Base-by-base conservation (phyloP, 768 basidiomycete species). In the Tremella mesenterica region DNA sequence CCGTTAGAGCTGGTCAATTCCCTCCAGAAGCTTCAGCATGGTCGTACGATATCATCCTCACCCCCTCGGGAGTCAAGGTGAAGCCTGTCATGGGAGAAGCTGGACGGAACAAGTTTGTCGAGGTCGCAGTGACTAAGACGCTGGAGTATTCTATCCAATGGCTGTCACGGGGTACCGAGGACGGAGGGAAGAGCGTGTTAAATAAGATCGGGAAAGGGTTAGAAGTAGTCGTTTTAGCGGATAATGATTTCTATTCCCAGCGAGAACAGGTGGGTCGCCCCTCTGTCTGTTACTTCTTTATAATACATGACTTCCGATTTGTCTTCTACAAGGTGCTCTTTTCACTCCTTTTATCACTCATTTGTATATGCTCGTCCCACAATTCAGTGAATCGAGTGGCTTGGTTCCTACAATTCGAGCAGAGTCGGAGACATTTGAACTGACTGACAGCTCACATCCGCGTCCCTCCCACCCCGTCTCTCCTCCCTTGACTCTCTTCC, bases 191-290 rank as follows among this genome's bases (percentile, higher is more conserved):
- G 33, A 46, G 52, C 9, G 29, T 30, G 23, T 27, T 34, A 14
- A 30, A 26, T 29, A n/a, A 16, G 50, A 48, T 31, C 23, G 31
- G 10, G 20, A 38, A 27, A n/a, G 13, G 85, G 83, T 27, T 93
- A 53, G 80, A 87, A 60, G 83, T 96, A 58, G 81, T 80, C 33
- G 85, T 96, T 60, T 81, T 84, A 25, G 93, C 90, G 9, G 90
- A 90, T 72, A 97, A 99, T 65, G 95, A 97, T 71, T 99, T 97
- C 65, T 97, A 99, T 75, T 95, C 92, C 3, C 95, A 97, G 66
- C 78, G 85, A 52, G 82, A 83, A 48, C 83, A 87, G 79, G 92
- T 88, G 52, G 69, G 78, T 56, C 7, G 1, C 18, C 16, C 14
- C 21, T 48, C 33, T 4, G n/a, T 16, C 14, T 1, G 18, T 20